Evolutionary conservation across 1,139 yeast genomes (phyloP).

Genomic region (Pichia sp.): DNA sequence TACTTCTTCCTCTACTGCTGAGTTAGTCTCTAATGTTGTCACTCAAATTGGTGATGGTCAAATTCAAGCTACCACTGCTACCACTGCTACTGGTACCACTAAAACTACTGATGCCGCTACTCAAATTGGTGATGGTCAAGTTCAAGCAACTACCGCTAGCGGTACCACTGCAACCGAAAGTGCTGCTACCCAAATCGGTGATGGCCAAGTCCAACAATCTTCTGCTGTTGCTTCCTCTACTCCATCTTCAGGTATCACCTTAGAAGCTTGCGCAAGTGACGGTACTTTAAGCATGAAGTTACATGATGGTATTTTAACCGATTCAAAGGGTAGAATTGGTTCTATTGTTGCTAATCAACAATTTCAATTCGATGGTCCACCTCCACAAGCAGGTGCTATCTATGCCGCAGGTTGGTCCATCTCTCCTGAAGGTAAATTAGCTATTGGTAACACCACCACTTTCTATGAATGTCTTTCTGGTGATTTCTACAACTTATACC

Average conservation of each 20-base stretch:
- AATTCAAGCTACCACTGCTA: conserved; percentile 27
- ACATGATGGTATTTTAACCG: conserved; percentile 46
- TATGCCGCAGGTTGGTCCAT: conserved; percentile 83
- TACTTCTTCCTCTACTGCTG: conserved; percentile 15
- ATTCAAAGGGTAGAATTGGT: conserved; percentile 63
- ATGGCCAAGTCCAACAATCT: conserved; percentile 36
- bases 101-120: conserved; percentile 21
- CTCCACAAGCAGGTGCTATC: conserved; percentile 85
- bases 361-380: conserved; percentile 87
- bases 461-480: conserved; percentile 82
- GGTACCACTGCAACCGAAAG: conserved; percentile 21
- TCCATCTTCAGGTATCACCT: conserved; percentile 30
- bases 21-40: conserved; percentile 15
- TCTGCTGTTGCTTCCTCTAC: conserved; percentile 25
- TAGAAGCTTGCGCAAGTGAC: conserved; percentile 41
- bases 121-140: conserved; percentile 35
- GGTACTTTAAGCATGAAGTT: conserved; percentile 51
- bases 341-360: conserved; percentile 80
- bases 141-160: conserved; percentile 27
- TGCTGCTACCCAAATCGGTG: conserved; percentile 29
- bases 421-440: conserved; percentile 56
- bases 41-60: conserved; percentile 36
- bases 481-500: conserved; percentile 75
- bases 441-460: conserved; percentile 53
- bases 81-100: conserved; percentile 12